Percentiles rank a stretch among this genome's conserved stretches.
phyloP scores from a whole-genome alignment of 208 protist genomes.

The Trypanosoma theileri region DNA sequence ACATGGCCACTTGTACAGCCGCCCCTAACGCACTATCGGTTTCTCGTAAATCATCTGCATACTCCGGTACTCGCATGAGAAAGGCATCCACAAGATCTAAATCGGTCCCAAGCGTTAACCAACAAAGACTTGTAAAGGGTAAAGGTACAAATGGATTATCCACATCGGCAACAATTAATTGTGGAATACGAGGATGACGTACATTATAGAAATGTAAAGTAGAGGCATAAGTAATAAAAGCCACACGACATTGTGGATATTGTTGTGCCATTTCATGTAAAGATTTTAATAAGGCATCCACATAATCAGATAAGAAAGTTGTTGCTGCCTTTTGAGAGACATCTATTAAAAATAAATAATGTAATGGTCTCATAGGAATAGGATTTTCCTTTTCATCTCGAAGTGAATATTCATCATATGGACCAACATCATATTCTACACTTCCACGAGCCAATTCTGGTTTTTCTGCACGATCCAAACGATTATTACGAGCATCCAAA shows the following conservation, averaged over 20 bases:
- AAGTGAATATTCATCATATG: constrained; percentile 71
- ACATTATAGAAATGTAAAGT: constrained; percentile 92
- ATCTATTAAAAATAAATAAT: constrained; percentile 87
- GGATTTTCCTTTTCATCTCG: constrained; percentile 50
- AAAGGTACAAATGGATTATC: constrained; percentile 89
- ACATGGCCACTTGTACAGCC: constrained; percentile 71
- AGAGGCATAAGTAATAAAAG: constrained; percentile 87
- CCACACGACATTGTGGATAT: constrained; percentile 70
- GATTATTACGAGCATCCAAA: constrained; percentile 69
- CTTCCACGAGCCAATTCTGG: constrained; percentile 70
- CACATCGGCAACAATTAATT: constrained; percentile 82
- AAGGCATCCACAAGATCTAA: constrained; percentile 66
- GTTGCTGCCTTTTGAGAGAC: constrained; percentile 61
- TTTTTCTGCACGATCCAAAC: constrained; percentile 56
- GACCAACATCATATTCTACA: constrained; percentile 90
- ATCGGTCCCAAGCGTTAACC: constrained; percentile 80
- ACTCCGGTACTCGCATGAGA: constrained; percentile 43
- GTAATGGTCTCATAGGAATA: constrained; percentile 55
- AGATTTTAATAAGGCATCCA: constrained; percentile 55
- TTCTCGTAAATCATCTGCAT: constrained; percentile 56
- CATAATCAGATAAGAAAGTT: constrained; percentile 74
- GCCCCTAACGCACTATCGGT: constrained; percentile 70
- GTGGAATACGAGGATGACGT: constrained; percentile 66
- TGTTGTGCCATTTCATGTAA: constrained; percentile 73
- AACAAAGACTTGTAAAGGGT: constrained; percentile 88